These are phyloP conservation scores for Cryptococcus neoformans DNA, from an alignment of 1,284 basidiomycete species.

Conservation along the genomic window DNA sequence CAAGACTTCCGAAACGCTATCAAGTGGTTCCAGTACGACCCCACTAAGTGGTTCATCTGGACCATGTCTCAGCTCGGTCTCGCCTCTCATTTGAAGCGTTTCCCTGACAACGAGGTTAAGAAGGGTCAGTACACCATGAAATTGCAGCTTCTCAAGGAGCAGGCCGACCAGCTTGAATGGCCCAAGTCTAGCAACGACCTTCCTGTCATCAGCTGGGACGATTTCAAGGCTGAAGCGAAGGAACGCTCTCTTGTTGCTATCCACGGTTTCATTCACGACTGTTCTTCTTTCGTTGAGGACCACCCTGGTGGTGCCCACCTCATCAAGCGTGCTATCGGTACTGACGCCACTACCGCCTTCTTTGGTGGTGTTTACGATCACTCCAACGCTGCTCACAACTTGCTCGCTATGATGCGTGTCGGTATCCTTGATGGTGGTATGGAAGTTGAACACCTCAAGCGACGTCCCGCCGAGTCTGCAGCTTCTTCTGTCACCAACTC, in stretches of 20 bases:
- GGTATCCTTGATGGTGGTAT: conserved; percentile 77
- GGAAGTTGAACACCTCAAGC: conserved; percentile 58
- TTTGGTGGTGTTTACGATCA: conserved; percentile 93
- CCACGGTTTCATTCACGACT: conserved; percentile 88
- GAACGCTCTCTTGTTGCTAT: conserved; percentile 75
- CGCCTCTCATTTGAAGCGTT: conserved; percentile 81
- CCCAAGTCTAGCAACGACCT: conserved; percentile 66
- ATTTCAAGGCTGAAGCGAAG: conserved; percentile 66
- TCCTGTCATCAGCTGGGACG: conserved; percentile 80
- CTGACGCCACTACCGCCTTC: conserved; percentile 87
- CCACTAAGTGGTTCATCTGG: conserved; percentile 84
- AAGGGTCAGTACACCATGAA: conserved; percentile 94
- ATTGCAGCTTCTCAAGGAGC: conserved; percentile 72
- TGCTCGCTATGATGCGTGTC: conserved; percentile 86
- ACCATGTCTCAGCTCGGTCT: conserved; percentile 63
- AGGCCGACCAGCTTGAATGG: conserved; percentile 71
- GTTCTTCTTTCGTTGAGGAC: conserved; percentile 78
- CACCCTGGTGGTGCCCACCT: conserved; percentile 77
- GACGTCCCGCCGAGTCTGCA: conserved; percentile 27
- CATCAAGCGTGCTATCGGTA: conserved; percentile 64
- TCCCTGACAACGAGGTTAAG: conserved; percentile 89
- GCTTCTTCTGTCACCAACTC: conserved; percentile 31
- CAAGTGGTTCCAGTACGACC: conserved; percentile 81
- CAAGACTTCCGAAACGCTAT: conserved; percentile 94
- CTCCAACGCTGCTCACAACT: conserved; percentile 78